A percentile compares a stretch with the other conserved stretches of the same genome.
Evolutionary conservation across 2,329 filamentous ascomycete genomes (phyloP).

Genomic region (Xylariaceae sp.): DNA sequence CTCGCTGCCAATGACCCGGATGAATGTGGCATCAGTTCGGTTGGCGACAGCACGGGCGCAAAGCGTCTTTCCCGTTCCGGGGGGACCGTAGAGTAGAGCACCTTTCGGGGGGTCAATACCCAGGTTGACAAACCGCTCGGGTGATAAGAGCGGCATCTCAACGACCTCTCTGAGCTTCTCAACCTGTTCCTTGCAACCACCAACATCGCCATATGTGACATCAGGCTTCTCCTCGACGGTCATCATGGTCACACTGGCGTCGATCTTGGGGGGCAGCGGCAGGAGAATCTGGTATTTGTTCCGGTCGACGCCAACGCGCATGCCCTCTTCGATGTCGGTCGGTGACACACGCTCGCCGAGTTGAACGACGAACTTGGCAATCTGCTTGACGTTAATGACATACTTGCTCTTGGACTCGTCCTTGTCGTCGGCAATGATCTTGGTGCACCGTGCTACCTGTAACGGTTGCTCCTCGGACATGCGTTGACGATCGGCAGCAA

Average conservation of each 20-base stretch:
- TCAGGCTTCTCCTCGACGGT: constrained; percentile 99
- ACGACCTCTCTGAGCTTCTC: constrained; percentile 98
- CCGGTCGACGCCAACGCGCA: constrained; percentile 96
- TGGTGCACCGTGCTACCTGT: constrained; percentile 96
- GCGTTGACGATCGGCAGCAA: constrained; percentile 93
- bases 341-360: constrained; percentile 94
- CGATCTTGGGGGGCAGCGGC: constrained; percentile 94
- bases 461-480: constrained; percentile 98
- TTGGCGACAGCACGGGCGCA: constrained; percentile 97
- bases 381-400: constrained; percentile 99
- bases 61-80: constrained; percentile 97
- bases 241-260: constrained; percentile 99
- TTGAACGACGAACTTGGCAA: constrained; percentile 98
- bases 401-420: constrained; percentile 99
- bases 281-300: constrained; percentile 99
- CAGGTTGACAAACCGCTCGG: constrained; percentile 96
- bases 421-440: constrained; percentile 97
- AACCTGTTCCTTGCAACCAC: constrained; percentile 98
- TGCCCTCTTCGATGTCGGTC: constrained; percentile 98
- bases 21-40: constrained; percentile 96
- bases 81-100: constrained; percentile 91
- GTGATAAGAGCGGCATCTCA: constrained; percentile 94
- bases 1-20: constrained; percentile 96
- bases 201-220: constrained; percentile 97
- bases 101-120: constrained; percentile 98